A percentile compares a stretch with the other conserved stretches of the same genome.
Evolutionary conservation across 2,329 filamentous ascomycete species (phyloP).

Genomic region (Fusarium abutilonis): DNA sequence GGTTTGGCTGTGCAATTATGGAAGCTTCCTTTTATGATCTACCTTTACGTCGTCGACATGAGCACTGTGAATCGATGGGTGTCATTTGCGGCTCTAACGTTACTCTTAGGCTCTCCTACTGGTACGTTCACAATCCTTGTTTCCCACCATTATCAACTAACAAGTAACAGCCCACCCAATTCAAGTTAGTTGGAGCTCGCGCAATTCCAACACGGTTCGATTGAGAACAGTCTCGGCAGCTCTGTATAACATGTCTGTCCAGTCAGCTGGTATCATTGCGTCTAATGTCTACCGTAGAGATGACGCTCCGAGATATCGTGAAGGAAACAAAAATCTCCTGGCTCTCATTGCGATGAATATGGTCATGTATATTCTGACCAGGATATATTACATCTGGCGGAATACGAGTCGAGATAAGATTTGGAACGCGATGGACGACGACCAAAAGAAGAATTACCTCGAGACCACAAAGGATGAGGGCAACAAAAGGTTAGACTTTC

Average conservation of each 20-base stretch:
- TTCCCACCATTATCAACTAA: neutral
- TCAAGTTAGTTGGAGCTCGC: slow-evolving; percentile 60
- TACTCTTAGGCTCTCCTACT: slow-evolving; percentile 48
- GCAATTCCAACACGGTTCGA: slow-evolving; percentile 71
- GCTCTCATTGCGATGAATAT: slow-evolving; percentile 41
- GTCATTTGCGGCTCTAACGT: slow-evolving; percentile 46
- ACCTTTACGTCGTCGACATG: slow-evolving; percentile 46
- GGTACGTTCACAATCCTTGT: slow-evolving; percentile 15
- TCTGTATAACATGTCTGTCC: slow-evolving; percentile 56
- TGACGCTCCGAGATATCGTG: slow-evolving; percentile 55
- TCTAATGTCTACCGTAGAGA: slow-evolving; percentile 61
- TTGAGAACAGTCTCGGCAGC: slow-evolving; percentile 71
- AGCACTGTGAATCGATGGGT: slow-evolving; percentile 45
- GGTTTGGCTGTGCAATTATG: slow-evolving; percentile 49
- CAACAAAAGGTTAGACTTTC: slow-evolving; percentile 29
- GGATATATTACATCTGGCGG: slow-evolving; percentile 53
- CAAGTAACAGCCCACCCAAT: slow-evolving; percentile 54
- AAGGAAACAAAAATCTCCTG: slow-evolving; percentile 56
- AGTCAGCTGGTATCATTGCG: slow-evolving; percentile 57
- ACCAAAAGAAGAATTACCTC: slow-evolving; percentile 20
- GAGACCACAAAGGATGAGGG: slow-evolving; percentile 30
- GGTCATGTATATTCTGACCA: slow-evolving; percentile 53
- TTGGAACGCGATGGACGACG: slow-evolving; percentile 27
- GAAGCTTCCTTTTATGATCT: slow-evolving; percentile 49
- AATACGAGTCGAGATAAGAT: slow-evolving; percentile 43